phyloP scores from a whole-genome alignment of 2,329 filamentous ascomycete genomes.

The Diaporthe vaccinii region DNA sequence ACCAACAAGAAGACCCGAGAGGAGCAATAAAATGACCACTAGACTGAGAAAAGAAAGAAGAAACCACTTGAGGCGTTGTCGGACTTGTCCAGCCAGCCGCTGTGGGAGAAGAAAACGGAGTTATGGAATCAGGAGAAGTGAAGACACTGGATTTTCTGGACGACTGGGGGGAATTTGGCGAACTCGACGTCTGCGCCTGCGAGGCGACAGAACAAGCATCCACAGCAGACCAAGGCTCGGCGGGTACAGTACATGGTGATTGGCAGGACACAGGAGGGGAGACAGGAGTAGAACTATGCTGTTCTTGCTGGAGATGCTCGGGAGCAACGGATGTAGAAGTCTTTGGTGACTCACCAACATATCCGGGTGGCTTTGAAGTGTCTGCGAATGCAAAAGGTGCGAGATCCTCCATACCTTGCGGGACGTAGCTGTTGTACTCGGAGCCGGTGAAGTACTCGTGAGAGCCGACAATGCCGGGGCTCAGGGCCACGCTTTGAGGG shows the following conservation, averaged over 20 bases:
- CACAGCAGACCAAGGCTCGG: conserved; percentile 46
- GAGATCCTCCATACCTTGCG: conserved; percentile 64
- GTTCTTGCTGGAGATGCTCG: conserved; percentile 27
- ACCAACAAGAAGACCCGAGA: conserved; percentile 66
- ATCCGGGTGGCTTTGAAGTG: conserved; percentile 59
- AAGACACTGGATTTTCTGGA: conserved; percentile 49
- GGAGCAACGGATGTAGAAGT: conserved; percentile 50
- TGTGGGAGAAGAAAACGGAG: conserved; percentile 50
- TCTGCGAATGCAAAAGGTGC: conserved; percentile 62
- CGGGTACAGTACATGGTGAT: conserved; percentile 43
- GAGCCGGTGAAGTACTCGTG: conserved; percentile 65
- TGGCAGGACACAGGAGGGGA: conserved; percentile 45
- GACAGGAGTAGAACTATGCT: conserved; percentile 46
- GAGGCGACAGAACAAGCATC: conserved; percentile 47
- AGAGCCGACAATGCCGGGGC: conserved; percentile 73
- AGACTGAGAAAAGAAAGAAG: conserved; percentile 66
- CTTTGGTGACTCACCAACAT: conserved; percentile 68
- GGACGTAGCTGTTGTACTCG: conserved; percentile 68
- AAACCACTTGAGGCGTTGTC: conserved; percentile 48
- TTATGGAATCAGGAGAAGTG: conserved; percentile 50
- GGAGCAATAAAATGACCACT: conserved; percentile 67
- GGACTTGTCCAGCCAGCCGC: conserved; percentile 49
- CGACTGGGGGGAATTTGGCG: conserved; percentile 47
- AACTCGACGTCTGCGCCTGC: conserved; percentile 42
- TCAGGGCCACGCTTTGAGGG: conserved; percentile 68